Evolutionary conservation across 1,284 basidiomycete genomes (phyloP), one percentile per base, ranked within the genome.

Genomic region (Apiotrichum veenhuisii): DNA sequence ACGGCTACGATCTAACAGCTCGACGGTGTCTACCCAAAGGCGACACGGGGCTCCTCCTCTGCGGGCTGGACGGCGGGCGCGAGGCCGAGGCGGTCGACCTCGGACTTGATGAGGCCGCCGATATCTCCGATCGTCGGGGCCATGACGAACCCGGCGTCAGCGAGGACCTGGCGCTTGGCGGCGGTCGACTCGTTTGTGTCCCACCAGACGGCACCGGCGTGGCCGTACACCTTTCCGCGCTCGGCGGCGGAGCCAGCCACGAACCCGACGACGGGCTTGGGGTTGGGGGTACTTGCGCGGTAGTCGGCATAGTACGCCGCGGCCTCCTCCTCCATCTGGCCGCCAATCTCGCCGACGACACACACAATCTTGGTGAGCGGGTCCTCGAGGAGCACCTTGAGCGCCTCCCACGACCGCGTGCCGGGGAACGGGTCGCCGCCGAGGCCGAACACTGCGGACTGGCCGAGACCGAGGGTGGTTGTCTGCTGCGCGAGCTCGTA

Each of bases 381-480:
- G 70, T 97, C 93, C 33, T 95, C 57, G 30, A 98, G 84, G 82
- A 96, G 91, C 55, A 95, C 83, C 77, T 92, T 94, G 75, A 97
- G 81, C 50, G 91, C 89, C 75, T 98, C 93, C 64, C 67, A 95
- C 70, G 74, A 71, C 11, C 74, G 54, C 2, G 74, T 76, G 36
- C 93, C 93, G 23, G 93, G 93, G 88, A 95, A 98, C 4, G 93
- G 93, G 76, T 98, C 94, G 59, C 93, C 93, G 56, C 93, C 94
- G 71, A 98, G 95, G 50, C 94, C 93, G 63, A 96, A 86, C 67
- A 91, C 93, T 46, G 96, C 81, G 5, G 90, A 89, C 76, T 98
- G 93, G 27, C 93, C 93, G 44, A 97, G 85, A 44, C 94, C 94
- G 58, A 91, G 91, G 60, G 84, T 84, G 4, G 93, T 95, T 26